These are phyloP conservation scores for Zygosaccharomyces bailii DNA, from an alignment of 805 yeast species.

Conservation along the genomic window DNA sequence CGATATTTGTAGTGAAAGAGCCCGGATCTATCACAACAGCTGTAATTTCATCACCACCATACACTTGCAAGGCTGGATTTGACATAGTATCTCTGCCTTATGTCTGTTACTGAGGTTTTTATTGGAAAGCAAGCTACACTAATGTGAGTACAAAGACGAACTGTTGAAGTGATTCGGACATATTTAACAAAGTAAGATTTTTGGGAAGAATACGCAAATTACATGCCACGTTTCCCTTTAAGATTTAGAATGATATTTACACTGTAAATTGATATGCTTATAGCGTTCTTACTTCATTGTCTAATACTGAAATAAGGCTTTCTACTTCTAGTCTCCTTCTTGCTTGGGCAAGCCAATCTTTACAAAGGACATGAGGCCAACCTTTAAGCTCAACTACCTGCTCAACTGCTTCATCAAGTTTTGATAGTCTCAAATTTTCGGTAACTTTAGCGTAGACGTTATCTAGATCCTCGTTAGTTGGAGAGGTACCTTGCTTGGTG, in stretches of 20 bases:
- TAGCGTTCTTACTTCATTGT: constrained; percentile 56
- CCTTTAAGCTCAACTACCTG: constrained; percentile 88
- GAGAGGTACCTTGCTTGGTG: constrained; percentile 73
- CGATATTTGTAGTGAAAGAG: constrained; percentile 74
- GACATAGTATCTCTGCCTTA: constrained; percentile 23
- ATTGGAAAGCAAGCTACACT: not conserved
- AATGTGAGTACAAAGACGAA: not conserved
- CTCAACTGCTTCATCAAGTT: constrained; percentile 84
- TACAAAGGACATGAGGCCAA: constrained; percentile 85
- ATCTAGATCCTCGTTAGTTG: constrained; percentile 76
- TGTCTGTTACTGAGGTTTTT: not conserved
- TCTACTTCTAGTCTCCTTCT: constrained; percentile 87
- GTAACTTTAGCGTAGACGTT: constrained; percentile 84
- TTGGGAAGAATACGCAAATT: not conserved
- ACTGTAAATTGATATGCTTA: constrained; percentile 20
- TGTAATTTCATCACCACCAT: constrained; percentile 74
- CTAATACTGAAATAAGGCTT: constrained; percentile 67
- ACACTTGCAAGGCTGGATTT: constrained; percentile 46
- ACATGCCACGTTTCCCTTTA: not conserved
- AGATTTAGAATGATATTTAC: constrained; percentile 10
- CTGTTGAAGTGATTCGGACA: not conserved
- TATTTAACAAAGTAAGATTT: constrained; percentile 1
- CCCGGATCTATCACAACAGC: constrained; percentile 94
- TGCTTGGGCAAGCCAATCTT: constrained; percentile 87
- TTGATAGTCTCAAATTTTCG: constrained; percentile 66